Base-by-base conservation (phyloP, 768 basidiomycete species). In the Lactarius hengduanensis region DNA sequence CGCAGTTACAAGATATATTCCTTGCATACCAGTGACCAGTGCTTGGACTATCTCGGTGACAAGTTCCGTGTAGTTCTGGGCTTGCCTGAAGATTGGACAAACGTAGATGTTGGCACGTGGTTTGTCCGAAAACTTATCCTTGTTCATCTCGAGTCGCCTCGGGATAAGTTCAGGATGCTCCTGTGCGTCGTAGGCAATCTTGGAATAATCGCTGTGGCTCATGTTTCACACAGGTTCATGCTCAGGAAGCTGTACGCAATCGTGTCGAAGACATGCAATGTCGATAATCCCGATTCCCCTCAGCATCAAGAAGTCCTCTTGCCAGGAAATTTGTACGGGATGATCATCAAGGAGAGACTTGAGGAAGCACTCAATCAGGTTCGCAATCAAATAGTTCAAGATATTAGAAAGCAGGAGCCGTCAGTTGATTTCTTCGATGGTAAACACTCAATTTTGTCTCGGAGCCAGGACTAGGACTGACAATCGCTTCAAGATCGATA, bases 231-330 rank as follows among this genome's bases (percentile, higher is more conserved):
- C 72, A 98, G 96, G 43, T 98, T 95, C 80, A 98, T 98, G 97
- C 82, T 98, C 36, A 90, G 95, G 68, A 99, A 98, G 77, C 81
- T 99, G 15, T 98, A 93, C 72, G 84, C 93, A 1, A 80, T 94
- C 20, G 95, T 98, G 8, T 96, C 95, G 5, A 89, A 90, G 53
- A 86, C 89, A 53, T 97, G 93, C 71, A 91, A 91, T 71, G 83
- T 91, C 59, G 97, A 99, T 79, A 98, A 98, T 75, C 96, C 97
- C 5, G 97, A 99, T 82, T 98, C 96, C 1, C 95, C 97, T 66
- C 96, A 98, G 75, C 93, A 98, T 74, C 97, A 99, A 76, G 97
- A 99, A 74, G 94, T 96, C 57, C 83, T 99, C 15, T 86, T 98
- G 6, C 97, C 97, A 1, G 97, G 97, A 36, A 86, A 81, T 70